Evolutionary conservation across 345 rosid species (phyloP).

Genomic region (Sisymbrium altissimum): DNA sequence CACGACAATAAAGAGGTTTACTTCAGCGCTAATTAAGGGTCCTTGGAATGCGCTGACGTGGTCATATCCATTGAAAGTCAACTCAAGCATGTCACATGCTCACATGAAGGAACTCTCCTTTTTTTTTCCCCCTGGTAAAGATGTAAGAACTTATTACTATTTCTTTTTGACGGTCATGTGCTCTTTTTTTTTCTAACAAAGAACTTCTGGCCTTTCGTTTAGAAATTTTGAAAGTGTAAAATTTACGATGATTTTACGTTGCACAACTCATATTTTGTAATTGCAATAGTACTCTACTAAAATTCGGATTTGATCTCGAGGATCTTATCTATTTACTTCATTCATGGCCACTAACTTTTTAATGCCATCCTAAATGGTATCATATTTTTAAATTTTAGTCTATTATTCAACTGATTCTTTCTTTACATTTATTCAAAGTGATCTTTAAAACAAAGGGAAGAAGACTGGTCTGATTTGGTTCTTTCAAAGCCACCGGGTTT

Average conservation of each 20-base stretch:
- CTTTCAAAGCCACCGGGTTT: no score
- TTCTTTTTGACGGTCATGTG: neutral
- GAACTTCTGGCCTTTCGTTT: neutral
- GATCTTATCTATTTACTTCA: neutral
- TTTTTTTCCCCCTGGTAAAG: neutral
- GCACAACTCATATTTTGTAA: neutral
- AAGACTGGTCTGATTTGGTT: neutral
- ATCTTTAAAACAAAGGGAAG: neutral
- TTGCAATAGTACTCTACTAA: neutral
- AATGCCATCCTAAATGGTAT: neutral
- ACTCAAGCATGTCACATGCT: constrained; percentile 23
- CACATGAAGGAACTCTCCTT: neutral
- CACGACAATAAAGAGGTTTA: neutral
- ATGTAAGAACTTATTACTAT: neutral
- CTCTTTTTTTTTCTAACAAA: neutral
- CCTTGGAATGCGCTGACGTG: constrained; percentile 11
- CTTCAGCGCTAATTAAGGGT: constrained; percentile 3
- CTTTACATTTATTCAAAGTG: neutral
- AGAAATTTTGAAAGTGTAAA: neutral
- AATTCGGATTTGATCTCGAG: neutral
- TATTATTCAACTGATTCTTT: neutral
- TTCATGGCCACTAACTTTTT: no score
- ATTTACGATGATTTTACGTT: neutral
- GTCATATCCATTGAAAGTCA: constrained; percentile 15
- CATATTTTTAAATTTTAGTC: neutral